A percentile compares a stretch with the other conserved stretches of the same genome.
Evolutionary conservation across 306 rosid species (phyloP).

Genomic region (Cicer chorassanicum): DNA sequence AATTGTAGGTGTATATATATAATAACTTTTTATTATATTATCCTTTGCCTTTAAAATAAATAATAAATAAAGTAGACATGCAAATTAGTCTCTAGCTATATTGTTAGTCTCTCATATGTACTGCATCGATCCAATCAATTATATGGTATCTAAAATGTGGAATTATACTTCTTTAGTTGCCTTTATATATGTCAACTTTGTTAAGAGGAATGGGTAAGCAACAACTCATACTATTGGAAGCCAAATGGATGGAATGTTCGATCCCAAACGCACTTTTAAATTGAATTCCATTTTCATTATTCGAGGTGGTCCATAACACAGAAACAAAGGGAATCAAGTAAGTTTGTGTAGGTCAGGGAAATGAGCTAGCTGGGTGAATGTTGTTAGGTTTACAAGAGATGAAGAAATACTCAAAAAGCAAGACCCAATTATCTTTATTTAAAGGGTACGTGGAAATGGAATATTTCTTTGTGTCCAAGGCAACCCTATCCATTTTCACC

Average conservation of each 20-base stretch:
- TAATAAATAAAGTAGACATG: too few relatives aligned
- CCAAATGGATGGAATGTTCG: neutral
- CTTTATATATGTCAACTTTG: constrained; percentile 25
- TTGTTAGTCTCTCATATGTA: neutral
- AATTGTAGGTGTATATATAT: too few relatives aligned
- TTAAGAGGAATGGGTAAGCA: neutral
- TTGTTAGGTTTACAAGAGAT: neutral
- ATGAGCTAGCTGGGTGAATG: neutral
- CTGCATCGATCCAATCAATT: neutral
- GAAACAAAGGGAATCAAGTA: constrained; percentile 21
- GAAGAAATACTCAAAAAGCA: neutral
- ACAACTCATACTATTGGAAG: neutral
- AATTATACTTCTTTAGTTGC: neutral
- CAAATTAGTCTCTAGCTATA: too few relatives aligned
- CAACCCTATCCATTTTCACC: too few relatives aligned
- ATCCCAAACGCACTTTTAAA: neutral
- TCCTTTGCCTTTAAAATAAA: too few relatives aligned
- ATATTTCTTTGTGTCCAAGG: too few relatives aligned
- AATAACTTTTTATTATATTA: too few relatives aligned
- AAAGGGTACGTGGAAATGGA: too few relatives aligned
- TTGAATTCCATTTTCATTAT: neutral
- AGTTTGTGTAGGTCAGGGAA: neutral
- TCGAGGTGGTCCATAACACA: neutral
- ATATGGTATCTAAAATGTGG: neutral
- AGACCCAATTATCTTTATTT: too few relatives aligned